Evolutionary conservation across 345 rosid genomes (phyloP), one percentile per base, ranked within the genome.

Genomic region (Abelmoschus esculentus): DNA sequence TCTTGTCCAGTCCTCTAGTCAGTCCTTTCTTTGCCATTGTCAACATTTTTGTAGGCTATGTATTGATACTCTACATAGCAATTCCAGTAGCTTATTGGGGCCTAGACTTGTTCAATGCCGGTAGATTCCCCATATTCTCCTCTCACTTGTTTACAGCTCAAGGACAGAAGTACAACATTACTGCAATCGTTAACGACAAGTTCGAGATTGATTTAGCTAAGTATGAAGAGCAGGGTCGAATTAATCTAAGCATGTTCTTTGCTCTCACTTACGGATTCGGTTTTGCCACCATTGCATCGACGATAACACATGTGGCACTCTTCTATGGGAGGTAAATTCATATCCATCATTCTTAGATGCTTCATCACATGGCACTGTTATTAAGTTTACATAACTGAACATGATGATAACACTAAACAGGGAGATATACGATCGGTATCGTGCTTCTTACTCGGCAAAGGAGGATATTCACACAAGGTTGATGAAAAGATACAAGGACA

Each of bases 21-120:
- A 86, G 86, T 70, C 97, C 96, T 19, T 93, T 90, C 87, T 93
- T 90, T 69, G 97, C 96, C 83, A 90, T 86, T 11, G 86, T 74
- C 74, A 93, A 93, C 29, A 77, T 79, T 61, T 77, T 80, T 32
- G 22, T 76, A 10, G 98, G 98, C 73, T 89, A 86, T 29, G 82
- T 79, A 29, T 67, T 90, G 70, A 78, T 87, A 18, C 49, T 93
- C 28, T 93, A 89, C 84, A 9, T 89, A 3, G 86, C 75, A n/a
- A 78, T 85, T 57, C 97, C 98, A 11, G 6, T 82, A 9, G 76
- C 86, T 19, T 93, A 90, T 67, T 93, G 97, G 96, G 91, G 90
- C 12, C 67, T 93, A 3, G 86, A 85, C 73, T 46, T 81, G 73
- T 93, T 84, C 63, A 60, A 69, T n/a, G 97, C 96, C 50, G 60